phyloP scores from a whole-genome alignment of 129 eudicot species.

The Flaveria sonorensis region DNA sequence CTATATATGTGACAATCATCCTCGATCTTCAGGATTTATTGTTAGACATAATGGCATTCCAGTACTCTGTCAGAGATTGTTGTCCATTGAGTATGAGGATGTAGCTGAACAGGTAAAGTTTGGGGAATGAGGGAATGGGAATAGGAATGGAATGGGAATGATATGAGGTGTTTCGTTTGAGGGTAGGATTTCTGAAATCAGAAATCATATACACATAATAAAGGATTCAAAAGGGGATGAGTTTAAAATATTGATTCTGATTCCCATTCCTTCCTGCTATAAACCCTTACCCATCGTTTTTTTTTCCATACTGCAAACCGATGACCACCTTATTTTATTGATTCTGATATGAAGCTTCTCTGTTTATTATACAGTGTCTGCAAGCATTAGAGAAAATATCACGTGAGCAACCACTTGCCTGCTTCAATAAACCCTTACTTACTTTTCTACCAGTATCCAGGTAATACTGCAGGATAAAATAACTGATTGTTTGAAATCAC shows the following conservation, averaged over 20 bases:
- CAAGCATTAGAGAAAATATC: slow-evolving; percentile 96
- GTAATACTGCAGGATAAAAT: slow-evolving; percentile 35
- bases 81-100: slow-evolving; percentile 74
- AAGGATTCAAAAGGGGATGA: background rate
- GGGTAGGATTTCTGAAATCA: background rate
- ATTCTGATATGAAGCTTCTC: background rate
- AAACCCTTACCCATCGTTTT: background rate
- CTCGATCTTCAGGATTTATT: slow-evolving; percentile 67
- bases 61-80: slow-evolving; percentile 71
- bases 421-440: slow-evolving; percentile 66
- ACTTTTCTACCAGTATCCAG: slow-evolving; percentile 88
- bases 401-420: slow-evolving; percentile 77
- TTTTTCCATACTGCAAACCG: background rate
- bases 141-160: background rate
- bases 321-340: background rate
- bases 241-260: background rate
- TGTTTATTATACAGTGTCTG: slow-evolving; percentile 64
- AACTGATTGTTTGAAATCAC: background rate
- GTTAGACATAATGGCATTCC: slow-evolving; percentile 70
- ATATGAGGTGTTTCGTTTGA: background rate
- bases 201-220: background rate
- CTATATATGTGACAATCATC: slow-evolving; percentile 79
- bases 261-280: background rate
- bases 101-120: slow-evolving; percentile 90
- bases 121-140: background rate